Evolutionary conservation across 1,284 basidiomycete genomes (phyloP).

Genomic region (Leccinum huronense): DNA sequence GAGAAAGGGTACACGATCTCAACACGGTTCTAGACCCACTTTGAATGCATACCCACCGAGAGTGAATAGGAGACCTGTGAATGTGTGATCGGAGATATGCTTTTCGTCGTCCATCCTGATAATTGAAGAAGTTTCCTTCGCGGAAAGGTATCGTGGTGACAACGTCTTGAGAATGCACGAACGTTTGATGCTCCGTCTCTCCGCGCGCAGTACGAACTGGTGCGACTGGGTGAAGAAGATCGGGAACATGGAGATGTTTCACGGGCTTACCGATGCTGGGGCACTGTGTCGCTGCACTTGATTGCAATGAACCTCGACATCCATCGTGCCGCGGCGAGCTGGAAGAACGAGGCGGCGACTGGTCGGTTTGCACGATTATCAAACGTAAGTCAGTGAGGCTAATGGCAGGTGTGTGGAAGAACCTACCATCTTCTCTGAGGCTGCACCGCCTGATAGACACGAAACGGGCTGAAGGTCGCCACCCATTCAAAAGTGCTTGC

Average conservation of each 20-base stretch:
- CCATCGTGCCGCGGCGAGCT: background rate
- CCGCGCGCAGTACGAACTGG: conserved; percentile 12
- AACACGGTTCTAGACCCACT: conserved; percentile 39
- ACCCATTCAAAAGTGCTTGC: conserved; percentile 2
- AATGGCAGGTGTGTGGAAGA: background rate
- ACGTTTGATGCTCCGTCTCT: background rate
- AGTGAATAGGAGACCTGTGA: conserved; percentile 45
- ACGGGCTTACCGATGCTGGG: background rate
- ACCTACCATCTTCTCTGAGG: conserved; percentile 1
- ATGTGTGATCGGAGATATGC: conserved; percentile 35
- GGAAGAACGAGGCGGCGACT: background rate
- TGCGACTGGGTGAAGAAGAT: conserved; percentile 11
- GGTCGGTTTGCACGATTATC: background rate
- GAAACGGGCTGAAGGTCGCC: background rate
- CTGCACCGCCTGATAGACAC: conserved; percentile 1
- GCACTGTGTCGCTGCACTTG: background rate
- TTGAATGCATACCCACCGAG: conserved; percentile 53
- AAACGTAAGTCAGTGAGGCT: background rate
- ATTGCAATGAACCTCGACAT: conserved; percentile 3
- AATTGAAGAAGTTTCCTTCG: conserved; percentile 9
- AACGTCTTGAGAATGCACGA: background rate
- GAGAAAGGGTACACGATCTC: conserved; percentile 13
- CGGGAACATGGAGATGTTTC: conserved; percentile 1
- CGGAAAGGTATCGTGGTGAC: conserved; percentile 12
- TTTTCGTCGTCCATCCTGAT: conserved; percentile 30